A percentile compares a stretch with the other conserved stretches of the same genome.
phyloP scores from a whole-genome alignment of 2,329 filamentous ascomycete species.

The Pseudogymnoascus sp. region DNA sequence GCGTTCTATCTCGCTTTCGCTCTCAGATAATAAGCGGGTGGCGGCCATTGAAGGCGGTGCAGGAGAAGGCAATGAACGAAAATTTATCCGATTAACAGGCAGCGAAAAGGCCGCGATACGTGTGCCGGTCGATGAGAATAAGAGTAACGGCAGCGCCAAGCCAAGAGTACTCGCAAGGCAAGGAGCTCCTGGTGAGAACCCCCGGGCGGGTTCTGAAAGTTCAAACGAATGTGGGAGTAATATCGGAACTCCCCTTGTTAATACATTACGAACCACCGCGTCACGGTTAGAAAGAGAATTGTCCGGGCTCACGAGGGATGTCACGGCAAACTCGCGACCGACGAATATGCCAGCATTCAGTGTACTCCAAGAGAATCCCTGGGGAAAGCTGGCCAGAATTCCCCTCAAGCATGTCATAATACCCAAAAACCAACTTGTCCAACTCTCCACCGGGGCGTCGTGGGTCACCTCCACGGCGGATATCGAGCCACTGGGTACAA shows the following conservation, averaged over 20 bases:
- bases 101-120: neutral
- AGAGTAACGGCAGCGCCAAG: neutral
- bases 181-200: neutral
- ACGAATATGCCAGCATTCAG: neutral
- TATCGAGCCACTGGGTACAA: neutral
- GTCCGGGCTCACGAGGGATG: neutral
- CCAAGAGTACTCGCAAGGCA: neutral
- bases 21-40: neutral
- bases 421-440: neutral
- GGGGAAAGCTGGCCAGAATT: neutral
- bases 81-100: neutral
- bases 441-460: neutral
- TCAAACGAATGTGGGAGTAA: neutral
- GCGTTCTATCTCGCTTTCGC: neutral
- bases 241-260: neutral
- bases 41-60: neutral
- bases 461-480: neutral
- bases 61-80: neutral
- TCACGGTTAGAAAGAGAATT: neutral
- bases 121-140: neutral
- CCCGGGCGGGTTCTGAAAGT: neutral
- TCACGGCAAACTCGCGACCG: neutral
- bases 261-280: neutral
- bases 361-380: neutral
- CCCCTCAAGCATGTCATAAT: slow-evolving; percentile 1